Conservation (phyloP, 441 rosid species). For the Jatropha multifida region DNA sequence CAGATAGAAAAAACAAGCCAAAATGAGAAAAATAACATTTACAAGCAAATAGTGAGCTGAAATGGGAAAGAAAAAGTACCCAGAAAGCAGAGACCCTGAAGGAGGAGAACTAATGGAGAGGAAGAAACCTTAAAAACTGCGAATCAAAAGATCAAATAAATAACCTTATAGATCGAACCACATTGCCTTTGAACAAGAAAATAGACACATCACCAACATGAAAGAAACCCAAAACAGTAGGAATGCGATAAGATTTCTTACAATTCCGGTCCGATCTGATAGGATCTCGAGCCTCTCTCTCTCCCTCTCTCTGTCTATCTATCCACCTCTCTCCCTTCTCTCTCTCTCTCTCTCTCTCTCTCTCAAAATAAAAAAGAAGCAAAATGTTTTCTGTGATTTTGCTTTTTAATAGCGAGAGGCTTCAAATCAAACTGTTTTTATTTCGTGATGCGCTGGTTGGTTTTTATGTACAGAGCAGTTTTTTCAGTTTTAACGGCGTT, state of each 20-base stretch:
- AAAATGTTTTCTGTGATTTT: conserved; percentile 21
- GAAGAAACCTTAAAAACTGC: conserved; percentile 7
- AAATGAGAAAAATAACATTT: background rate
- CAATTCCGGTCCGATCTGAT: conserved; percentile 36
- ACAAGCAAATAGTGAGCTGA: background rate
- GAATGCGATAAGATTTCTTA: conserved; percentile 25
- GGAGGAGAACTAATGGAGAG: background rate
- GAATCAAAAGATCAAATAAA: conserved; percentile 9
- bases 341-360: conserved; percentile 19
- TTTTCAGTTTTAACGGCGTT: conserved; percentile 40
- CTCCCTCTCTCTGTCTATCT: conserved; percentile 16
- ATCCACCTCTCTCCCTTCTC: background rate
- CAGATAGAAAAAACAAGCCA: background rate
- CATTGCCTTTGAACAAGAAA: conserved; percentile 19
- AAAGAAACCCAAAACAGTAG: conserved; percentile 10
- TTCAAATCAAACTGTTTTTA: conserved; percentile 10
- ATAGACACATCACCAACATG: background rate
- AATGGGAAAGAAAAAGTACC: background rate
- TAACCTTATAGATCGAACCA: conserved; percentile 22
- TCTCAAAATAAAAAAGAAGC: conserved; percentile 18
- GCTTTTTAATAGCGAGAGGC: conserved; percentile 37
- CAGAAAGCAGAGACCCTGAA: background rate
- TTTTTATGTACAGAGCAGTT: conserved; percentile 36
- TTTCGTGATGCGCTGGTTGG: conserved; percentile 29
- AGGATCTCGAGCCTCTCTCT: conserved; percentile 30